Evolutionary conservation across 2,329 filamentous ascomycete species (phyloP), one percentile per base, ranked within the genome.

Genomic region (Colletotrichum spinosum): DNA sequence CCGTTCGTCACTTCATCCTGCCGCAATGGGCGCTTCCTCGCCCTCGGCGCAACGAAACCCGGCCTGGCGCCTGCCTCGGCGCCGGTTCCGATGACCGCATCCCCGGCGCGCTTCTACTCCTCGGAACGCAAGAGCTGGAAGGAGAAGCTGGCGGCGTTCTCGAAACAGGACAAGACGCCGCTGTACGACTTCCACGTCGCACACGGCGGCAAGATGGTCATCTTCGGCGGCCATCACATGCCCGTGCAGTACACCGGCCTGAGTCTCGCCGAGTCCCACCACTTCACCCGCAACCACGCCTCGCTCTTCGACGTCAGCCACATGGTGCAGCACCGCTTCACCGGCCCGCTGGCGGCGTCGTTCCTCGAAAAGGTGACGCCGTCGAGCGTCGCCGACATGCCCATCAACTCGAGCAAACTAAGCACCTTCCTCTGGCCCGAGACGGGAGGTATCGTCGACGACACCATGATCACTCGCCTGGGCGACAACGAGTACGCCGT

Each of bases 271-370:
- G 92, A 94, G 67, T 97, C 93, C 56, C 96, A 98, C 83, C 86
- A 89, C 72, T 97, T 95, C 86, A 98, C 96, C 13, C 89, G 96
- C 59, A 86, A 89, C 72, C 92, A 94, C 78, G 92, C 93, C 63
- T 97, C 94, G 69, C 82, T 99, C 69, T 99, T 99, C 75, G 96
- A 99, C 78, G 96, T 98, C 59, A 91, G 91, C 76, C 96, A 98
- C 81, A 98, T 98, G 95, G 94, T 91, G 68, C 94, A 97, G 81
- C 94, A 97, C 78, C 86, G 90, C 70, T 89, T 99, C 75, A 88
- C 88, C 55, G 96, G 96, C 0, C 88, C 93, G 7, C 92, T 92
- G 39, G 94, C 93, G 6, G 86, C 90, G 34, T 87, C 87, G 5
- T 96, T 98, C 76, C 86, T 99, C 41, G 90, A 97, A 82, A 89